Evolutionary conservation across 176 grass and related monocot species (phyloP), one percentile per base, ranked within the genome.

Genomic region (Rhynchospora tenuis): DNA sequence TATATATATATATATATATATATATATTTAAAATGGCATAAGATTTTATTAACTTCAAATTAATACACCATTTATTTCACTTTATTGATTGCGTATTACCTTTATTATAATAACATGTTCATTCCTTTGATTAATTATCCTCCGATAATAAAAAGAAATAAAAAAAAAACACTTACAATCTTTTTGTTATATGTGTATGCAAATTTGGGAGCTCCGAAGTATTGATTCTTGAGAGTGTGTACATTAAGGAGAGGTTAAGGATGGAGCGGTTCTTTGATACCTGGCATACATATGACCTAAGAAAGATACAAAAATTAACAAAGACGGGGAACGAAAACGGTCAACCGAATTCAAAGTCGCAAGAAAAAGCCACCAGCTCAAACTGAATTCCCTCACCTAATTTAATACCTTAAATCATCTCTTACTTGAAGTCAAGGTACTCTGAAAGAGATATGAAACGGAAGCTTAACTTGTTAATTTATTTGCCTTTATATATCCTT

Each of bases 391-490:
- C 28, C 58, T 64, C 61, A 47, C 59, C 58, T 63, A 82, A 61
- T 65, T 82, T 74, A 74, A 74, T 74, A 74, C 46, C 45, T 51
- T 27, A 24, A 59, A 59, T 57, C 16, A 60, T 81, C 33, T 81
- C 23, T 14, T 64, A 8, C 19, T 61, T 60, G 23, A 64, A 82
- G 29, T 82, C 59, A 44, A 82, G 58, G 48, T 47, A 51, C 2
- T 47, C 58, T 82, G 79, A 82, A 65, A 82, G 79, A 64, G 79
- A 82, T 45, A 82, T 82, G 43, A 82, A 82, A 82, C 79, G 10
- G 79, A 46, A 46, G 79, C 79, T n/a, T 1, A 63, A 64, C 33
- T 63, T 47, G 22, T 57, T 59, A 24, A 48, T 15, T 58, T 19
- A 31, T 51, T 19, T 6, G 48, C 19, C 43, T 48, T 6, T 52